Conservation (phyloP, 208 protist genomes). For the Crithidia thermophila region DNA sequence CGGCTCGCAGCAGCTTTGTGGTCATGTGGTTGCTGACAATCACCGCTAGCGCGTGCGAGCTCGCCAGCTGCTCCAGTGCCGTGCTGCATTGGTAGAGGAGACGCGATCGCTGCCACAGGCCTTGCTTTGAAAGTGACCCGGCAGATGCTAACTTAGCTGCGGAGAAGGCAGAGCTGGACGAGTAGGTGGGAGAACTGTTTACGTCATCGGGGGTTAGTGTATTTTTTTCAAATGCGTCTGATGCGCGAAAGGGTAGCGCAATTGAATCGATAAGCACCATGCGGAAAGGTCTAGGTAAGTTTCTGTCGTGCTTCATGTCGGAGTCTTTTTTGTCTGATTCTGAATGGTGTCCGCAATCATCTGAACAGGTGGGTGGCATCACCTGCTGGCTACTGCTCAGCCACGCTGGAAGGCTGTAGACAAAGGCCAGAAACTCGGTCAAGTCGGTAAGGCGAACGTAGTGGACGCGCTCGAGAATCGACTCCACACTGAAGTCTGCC, state of each 20-base stretch:
- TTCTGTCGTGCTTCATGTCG: neutral
- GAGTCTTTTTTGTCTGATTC: neutral
- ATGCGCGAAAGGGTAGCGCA: slow-evolving; percentile 78
- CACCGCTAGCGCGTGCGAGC: slow-evolving; percentile 46
- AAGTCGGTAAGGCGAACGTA: slow-evolving; percentile 73
- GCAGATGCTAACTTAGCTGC: neutral
- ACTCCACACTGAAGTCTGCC: slow-evolving; percentile 51
- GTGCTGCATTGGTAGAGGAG: slow-evolving; percentile 67
- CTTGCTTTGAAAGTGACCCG: slow-evolving; percentile 6
- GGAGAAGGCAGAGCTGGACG: too few species aligned
- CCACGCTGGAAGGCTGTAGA: slow-evolving; percentile 40
- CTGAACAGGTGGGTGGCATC: too few species aligned
- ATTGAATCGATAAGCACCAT: slow-evolving; percentile 91
- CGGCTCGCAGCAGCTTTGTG: slow-evolving; percentile 28
- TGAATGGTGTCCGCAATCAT: too few species aligned
- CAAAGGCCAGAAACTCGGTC: slow-evolving; percentile 53
- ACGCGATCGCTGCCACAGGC: slow-evolving; percentile 50
- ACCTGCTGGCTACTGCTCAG: neutral
- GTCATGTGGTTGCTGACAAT: slow-evolving; percentile 92
- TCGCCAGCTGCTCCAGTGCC: slow-evolving; percentile 53
- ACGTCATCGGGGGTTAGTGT: neutral
- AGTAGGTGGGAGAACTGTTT: neutral
- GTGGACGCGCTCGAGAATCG: slow-evolving; percentile 62
- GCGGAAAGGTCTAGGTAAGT: slow-evolving; percentile 20
- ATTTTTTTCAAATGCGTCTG: slow-evolving; percentile 14